These are phyloP conservation scores for Puccinia hordei DNA, from an alignment of 1,284 basidiomycete genomes.

Conservation along the genomic window DNA sequence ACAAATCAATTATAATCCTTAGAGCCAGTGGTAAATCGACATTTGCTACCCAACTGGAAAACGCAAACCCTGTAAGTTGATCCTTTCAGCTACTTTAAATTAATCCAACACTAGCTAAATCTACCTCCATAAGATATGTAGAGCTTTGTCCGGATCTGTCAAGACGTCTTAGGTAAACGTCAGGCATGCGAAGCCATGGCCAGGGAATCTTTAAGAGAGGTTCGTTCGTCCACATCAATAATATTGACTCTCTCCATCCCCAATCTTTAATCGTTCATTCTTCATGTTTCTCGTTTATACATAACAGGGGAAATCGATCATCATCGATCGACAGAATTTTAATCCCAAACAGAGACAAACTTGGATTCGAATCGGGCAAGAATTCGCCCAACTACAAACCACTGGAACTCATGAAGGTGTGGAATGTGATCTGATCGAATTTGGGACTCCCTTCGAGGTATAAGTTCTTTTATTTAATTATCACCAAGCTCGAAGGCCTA, in stretches of 20 bases:
- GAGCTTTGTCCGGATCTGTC: conserved; percentile 21
- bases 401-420: not conserved
- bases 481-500: not conserved
- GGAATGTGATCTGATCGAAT: conserved; percentile 21
- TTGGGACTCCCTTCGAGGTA: not conserved
- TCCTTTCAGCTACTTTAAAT: too few species aligned
- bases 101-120: not conserved
- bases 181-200: conserved; percentile 10
- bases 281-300: too few species aligned
- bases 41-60: conserved; percentile 7
- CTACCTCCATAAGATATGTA: not conserved
- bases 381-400: not conserved
- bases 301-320: conserved; percentile 34
- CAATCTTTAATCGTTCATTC: not conserved
- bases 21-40: conserved; percentile 23
- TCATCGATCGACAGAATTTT: conserved; percentile 41
- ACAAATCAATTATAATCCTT: too few species aligned
- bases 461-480: not conserved
- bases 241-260: too few species aligned
- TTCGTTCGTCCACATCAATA: not conserved
- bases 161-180: conserved; percentile 24
- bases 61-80: not conserved
- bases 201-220: too few species aligned
- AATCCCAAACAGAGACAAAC: not conserved
- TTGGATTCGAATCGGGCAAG: conserved; percentile 1